phyloP scores from a whole-genome alignment of 306 rosid species.

The Boehmeria nivea region DNA sequence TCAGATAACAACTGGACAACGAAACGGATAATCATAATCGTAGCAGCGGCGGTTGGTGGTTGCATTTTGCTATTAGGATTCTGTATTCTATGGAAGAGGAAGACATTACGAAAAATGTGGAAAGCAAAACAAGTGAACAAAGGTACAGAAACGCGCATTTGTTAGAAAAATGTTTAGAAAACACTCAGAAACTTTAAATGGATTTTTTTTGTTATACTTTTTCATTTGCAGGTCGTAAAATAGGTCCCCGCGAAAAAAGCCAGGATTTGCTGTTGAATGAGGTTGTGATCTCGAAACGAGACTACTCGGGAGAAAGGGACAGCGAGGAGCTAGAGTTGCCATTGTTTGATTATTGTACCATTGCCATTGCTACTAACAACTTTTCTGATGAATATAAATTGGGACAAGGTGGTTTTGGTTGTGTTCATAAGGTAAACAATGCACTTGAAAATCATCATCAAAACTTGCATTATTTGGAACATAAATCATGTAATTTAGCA shows the following conservation, averaged over 20 bases:
- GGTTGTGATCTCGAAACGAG: conserved; percentile 36
- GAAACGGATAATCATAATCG: conserved; percentile 15
- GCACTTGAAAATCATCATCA: background rate
- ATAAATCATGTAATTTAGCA: background rate
- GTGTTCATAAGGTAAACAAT: conserved; percentile 57
- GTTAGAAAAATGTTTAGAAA: background rate
- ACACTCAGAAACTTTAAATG: too few relatives aligned
- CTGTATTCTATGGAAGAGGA: conserved; percentile 37
- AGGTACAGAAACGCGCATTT: conserved; percentile 30
- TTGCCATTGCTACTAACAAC: conserved; percentile 52
- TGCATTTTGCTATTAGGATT: conserved; percentile 37
- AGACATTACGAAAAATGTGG: conserved; percentile 11
- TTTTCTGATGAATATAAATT: conserved; percentile 70
- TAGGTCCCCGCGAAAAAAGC: conserved; percentile 55
- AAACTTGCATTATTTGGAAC: background rate
- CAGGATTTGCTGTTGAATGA: conserved; percentile 41
- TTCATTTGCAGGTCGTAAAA: background rate
- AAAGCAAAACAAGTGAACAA: conserved; percentile 16
- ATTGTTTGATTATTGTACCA: conserved; percentile 39
- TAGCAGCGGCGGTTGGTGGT: conserved; percentile 34
- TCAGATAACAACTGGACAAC: conserved; percentile 26
- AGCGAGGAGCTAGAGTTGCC: conserved; percentile 59
- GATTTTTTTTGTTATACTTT: background rate
- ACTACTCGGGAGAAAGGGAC: conserved; percentile 46
- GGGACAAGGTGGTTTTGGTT: conserved; percentile 87